These are phyloP conservation scores for Calonectria montana DNA, from an alignment of 2,329 filamentous ascomycete species.

Conservation along the genomic window DNA sequence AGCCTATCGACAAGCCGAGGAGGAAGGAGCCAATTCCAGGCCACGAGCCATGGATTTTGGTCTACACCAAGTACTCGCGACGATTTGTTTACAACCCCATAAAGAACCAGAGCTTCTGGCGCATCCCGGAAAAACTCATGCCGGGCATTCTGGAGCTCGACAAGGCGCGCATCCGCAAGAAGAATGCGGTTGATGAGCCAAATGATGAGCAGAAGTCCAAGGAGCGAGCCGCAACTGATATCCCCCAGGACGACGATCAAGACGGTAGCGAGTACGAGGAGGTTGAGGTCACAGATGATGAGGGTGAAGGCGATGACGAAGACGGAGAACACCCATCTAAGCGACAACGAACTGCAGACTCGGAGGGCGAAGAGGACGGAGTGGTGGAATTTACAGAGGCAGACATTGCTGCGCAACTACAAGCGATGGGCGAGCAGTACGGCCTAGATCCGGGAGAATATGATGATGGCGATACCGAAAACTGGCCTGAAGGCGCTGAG, in stretches of 20 bases:
- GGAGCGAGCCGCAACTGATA: constrained; percentile 4
- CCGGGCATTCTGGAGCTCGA: constrained; percentile 80
- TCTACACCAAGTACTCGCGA: constrained; percentile 91
- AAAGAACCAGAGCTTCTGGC: constrained; percentile 94
- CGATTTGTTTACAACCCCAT: constrained; percentile 90
- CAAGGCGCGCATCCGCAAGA: constrained; percentile 74
- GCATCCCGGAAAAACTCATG: constrained; percentile 88
- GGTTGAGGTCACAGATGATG: constrained; percentile 69
- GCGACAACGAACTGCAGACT: constrained; percentile 74
- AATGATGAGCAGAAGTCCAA: constrained; percentile 10
- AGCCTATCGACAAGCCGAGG: constrained; percentile 83
- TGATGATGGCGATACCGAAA: constrained; percentile 70
- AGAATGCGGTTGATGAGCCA: constrained; percentile 51
- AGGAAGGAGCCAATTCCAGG: constrained; percentile 83
- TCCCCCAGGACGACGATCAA: constrained; percentile 26
- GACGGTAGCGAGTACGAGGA: constrained; percentile 81
- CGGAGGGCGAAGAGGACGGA: constrained; percentile 57
- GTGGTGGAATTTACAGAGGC: constrained; percentile 90
- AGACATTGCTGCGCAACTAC: constrained; percentile 92
- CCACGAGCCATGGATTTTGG: constrained; percentile 87
- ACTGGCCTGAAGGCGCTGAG: constrained; percentile 78
- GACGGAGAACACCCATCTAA: constrained; percentile 64
- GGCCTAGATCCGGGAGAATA: constrained; percentile 82
- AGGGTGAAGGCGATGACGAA: constrained; percentile 50
- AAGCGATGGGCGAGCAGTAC: constrained; percentile 89